phyloP scores from a whole-genome alignment of 306 rosid species.

The Cucurbita maxima region DNA sequence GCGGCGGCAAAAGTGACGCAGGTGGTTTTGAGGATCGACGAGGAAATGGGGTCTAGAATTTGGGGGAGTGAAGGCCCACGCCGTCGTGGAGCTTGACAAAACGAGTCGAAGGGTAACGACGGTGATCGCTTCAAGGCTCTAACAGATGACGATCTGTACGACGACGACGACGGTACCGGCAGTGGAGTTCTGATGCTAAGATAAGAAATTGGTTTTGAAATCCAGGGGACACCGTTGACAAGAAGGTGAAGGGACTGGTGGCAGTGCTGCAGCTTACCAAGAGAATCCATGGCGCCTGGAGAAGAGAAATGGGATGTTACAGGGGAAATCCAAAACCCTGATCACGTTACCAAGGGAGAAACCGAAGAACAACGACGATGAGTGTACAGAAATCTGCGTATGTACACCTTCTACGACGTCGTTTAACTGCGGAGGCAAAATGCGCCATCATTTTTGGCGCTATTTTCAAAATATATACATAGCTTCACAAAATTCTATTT shows the following conservation, averaged over 20 bases:
- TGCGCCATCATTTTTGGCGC: background rate
- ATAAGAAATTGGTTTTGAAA: slow-evolving; percentile 17
- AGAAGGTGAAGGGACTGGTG: slow-evolving; percentile 35
- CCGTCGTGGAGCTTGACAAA: slow-evolving; percentile 11
- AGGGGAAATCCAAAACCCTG: slow-evolving; percentile 9
- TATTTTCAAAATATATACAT: background rate
- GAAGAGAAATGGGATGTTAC: background rate
- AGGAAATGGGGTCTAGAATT: slow-evolving; percentile 25
- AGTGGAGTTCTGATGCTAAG: slow-evolving; percentile 15
- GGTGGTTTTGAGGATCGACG: slow-evolving; percentile 30
- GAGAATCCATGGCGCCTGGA: slow-evolving; percentile 36
- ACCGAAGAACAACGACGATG: background rate
- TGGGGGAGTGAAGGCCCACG: slow-evolving; percentile 17
- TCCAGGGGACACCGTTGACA: slow-evolving; percentile 25
- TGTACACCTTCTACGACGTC: slow-evolving; percentile 1
- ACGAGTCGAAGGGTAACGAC: slow-evolving; percentile 4
- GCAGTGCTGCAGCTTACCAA: slow-evolving; percentile 19
- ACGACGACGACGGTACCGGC: slow-evolving; percentile 7
- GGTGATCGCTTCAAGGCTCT: slow-evolving; percentile 18
- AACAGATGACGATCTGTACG: slow-evolving; percentile 17
- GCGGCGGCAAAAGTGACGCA: slow-evolving; percentile 23
- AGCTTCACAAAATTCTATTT: background rate
- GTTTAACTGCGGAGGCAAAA: background rate
- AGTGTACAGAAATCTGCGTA: background rate
- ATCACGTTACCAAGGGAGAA: background rate